Conservation (phyloP, 305 asterid genomes). For the Fraxinus latifolia region DNA sequence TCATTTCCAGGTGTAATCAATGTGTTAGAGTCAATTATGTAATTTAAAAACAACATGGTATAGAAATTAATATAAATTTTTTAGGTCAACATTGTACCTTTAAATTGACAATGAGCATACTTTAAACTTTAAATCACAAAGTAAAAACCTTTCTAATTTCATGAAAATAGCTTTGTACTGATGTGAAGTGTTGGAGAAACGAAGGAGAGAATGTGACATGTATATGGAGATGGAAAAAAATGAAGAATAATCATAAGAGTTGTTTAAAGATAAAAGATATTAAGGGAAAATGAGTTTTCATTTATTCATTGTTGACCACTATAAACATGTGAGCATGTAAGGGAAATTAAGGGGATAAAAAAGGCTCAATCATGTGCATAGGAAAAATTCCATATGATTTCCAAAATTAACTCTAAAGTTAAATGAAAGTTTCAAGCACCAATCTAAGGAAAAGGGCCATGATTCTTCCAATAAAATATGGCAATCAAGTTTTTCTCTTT, state of each 20-base stretch:
- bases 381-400: background rate
- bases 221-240: background rate
- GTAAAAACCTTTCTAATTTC: background rate
- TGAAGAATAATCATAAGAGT: background rate
- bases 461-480: background rate
- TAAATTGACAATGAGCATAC: background rate
- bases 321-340: background rate
- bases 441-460: background rate
- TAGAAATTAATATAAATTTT: background rate
- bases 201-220: background rate
- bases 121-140: background rate
- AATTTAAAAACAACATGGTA: background rate
- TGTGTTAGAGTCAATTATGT: background rate
- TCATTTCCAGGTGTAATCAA: background rate
- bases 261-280: background rate
- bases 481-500: background rate
- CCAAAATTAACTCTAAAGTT: background rate
- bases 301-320: background rate
- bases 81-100: background rate
- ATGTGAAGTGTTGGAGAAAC: background rate
- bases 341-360: background rate
- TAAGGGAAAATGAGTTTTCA: background rate
- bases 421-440: background rate
- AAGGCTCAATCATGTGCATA: background rate
- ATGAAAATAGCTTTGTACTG: background rate